Conservation (phyloP, 163 green algal species). For the Scenedesmus sp. region DNA sequence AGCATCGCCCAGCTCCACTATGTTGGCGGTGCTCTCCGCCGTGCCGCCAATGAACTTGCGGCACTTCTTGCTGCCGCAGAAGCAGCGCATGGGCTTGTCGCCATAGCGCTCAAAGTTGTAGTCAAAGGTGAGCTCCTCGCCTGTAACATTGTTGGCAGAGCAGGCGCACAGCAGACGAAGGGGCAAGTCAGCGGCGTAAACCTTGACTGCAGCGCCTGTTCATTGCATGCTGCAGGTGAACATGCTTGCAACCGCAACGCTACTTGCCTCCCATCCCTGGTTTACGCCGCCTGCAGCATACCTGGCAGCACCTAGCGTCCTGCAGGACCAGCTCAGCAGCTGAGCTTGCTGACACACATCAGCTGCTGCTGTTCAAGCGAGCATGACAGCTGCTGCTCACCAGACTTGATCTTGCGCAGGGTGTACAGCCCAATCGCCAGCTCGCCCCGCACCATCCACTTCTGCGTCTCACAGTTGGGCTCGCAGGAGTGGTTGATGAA, state of each 20-base stretch:
- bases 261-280: background rate
- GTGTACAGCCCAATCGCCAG: constrained; percentile 97
- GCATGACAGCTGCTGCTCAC: background rate
- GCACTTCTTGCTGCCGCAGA: constrained; percentile 86
- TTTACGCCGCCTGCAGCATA: background rate
- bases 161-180: background rate
- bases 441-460: constrained; percentile 97
- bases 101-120: constrained; percentile 99
- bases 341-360: background rate
- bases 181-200: background rate
- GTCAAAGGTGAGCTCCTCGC: constrained; percentile 98
- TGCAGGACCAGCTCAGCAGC: background rate
- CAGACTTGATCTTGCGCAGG: constrained; percentile 59
- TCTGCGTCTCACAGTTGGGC: constrained; percentile 99
- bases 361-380: background rate
- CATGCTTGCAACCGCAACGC: no score
- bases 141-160: constrained; percentile 25
- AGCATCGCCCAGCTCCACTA: constrained; percentile 44
- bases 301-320: background rate
- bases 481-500: constrained; percentile 99
- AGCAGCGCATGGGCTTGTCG: constrained; percentile 96
- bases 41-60: constrained; percentile 92
- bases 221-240: background rate
- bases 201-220: no score
- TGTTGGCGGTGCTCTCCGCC: constrained; percentile 52